These are phyloP conservation scores for Casuarina equisetifolia DNA, from an alignment of 306 rosid species.

Conservation along the genomic window DNA sequence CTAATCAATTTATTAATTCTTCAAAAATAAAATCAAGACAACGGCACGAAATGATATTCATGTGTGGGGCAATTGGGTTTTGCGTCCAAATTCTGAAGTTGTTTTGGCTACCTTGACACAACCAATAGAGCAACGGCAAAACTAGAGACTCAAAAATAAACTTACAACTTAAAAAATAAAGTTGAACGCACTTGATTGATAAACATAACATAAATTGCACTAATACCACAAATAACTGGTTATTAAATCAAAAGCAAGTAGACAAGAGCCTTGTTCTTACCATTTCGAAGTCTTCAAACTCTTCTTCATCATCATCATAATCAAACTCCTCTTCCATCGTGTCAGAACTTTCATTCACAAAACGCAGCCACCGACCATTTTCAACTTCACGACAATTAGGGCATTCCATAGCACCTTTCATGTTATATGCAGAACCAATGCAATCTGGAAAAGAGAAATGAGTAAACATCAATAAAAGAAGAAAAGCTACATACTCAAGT, in stretches of 20 bases:
- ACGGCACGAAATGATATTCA: background rate
- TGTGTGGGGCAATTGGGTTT: background rate
- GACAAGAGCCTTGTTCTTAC: slow-evolving; percentile 15
- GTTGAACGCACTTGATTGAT: background rate
- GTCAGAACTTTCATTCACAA: background rate
- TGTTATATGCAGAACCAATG: slow-evolving; percentile 29
- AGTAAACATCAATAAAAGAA: background rate
- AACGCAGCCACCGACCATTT: slow-evolving; percentile 18
- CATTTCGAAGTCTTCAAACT: slow-evolving; percentile 4
- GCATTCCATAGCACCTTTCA: slow-evolving; percentile 28
- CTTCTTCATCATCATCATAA: too few relatives aligned
- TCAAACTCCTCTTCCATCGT: background rate
- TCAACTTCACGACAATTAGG: slow-evolving; percentile 21
- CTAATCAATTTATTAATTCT: background rate
- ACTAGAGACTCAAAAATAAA: background rate
- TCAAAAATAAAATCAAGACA: background rate
- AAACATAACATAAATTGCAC: background rate
- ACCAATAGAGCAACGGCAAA: background rate
- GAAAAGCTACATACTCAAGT: background rate
- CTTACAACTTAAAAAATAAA: slow-evolving; percentile 4
- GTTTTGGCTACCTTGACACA: background rate
- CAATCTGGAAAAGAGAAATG: slow-evolving; percentile 19
- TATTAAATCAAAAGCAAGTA: background rate
- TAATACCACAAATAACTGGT: background rate
- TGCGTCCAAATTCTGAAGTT: background rate